Evolutionary conservation across 1,284 basidiomycete genomes (phyloP), one percentile per base, ranked within the genome.

Genomic region (Leccinum solheimii): DNA sequence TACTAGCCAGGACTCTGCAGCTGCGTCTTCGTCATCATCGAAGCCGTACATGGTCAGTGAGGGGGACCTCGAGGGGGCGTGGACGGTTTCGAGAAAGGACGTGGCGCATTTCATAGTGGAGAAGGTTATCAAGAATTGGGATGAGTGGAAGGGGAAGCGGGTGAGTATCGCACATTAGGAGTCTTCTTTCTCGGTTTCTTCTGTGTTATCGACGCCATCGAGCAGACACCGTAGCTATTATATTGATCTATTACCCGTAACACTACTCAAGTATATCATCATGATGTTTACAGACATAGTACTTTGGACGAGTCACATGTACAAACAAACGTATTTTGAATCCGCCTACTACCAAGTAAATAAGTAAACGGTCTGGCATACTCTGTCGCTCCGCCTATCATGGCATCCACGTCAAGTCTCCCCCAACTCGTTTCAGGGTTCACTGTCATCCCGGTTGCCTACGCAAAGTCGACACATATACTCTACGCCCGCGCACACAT

Each of bases 41-140:
- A 32, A 32, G 13, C 58, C 67, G 1, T 83, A 85, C 66, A 73
- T 77, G 36, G 77, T 77, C 19, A 71, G 72, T n/a, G 69, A 63
- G 5, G 76, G 69, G 1, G 77, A 83, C 19, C 32, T 83, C 0
- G 64, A 69, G 0, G 75, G 78, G 2, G 66, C 66, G 14, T 90
- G 81, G 68, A 82, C 80, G n/a, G 72, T 90, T 9, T 86, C 86
- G 43, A 77, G 88, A 67, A 78, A 77, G 67, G 88, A 90, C 69
- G 81, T 86, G 0, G 85, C 81, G 2, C 86, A 89, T 74, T 90
- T 88, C 68, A 68, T 90, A n/a, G 81, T 78, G 1, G 80, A 87
- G 61, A 77, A 75, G 1, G 72, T 80, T 16, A 40, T 83, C 21
- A 72, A 73, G 57, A 68, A 80, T 13, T 89, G 86, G 87, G 69